Conservation (phyloP, 2,329 filamentous ascomycete genomes). For the Westerdykella ornata region DNA sequence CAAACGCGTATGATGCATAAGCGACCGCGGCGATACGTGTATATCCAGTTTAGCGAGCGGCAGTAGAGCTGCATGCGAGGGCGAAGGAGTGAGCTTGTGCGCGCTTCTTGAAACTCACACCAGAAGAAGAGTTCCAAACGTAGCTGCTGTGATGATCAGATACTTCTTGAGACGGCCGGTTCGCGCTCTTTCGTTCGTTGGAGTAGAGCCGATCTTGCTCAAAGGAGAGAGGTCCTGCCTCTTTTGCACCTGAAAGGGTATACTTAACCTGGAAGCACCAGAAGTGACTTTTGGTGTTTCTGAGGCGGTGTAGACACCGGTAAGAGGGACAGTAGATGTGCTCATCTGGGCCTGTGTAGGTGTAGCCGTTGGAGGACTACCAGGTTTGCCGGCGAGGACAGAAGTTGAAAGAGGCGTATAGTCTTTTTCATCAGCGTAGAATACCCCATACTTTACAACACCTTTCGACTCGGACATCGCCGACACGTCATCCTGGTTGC, state of each 20-base stretch:
- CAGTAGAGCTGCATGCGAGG: too few relatives aligned
- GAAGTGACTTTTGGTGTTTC: slow-evolving; percentile 9
- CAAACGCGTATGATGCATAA: too few relatives aligned
- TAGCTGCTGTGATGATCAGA: neutral
- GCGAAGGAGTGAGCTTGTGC: too few relatives aligned
- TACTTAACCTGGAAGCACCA: slow-evolving; percentile 6
- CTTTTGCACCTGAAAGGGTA: slow-evolving; percentile 1
- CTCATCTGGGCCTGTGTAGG: slow-evolving; percentile 1
- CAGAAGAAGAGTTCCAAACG: slow-evolving; percentile 2
- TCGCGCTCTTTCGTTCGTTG: neutral
- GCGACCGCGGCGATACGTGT: too few relatives aligned
- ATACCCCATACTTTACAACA: slow-evolving; percentile 17
- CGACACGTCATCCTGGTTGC: slow-evolving; percentile 46
- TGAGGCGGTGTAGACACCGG: slow-evolving; percentile 11
- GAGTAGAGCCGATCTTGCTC: neutral
- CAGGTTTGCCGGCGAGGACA: slow-evolving; percentile 8
- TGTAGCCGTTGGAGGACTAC: slow-evolving; percentile 1
- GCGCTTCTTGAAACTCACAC: slow-evolving; percentile 3
- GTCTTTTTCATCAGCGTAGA: slow-evolving; percentile 10
- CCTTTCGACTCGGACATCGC: slow-evolving; percentile 46
- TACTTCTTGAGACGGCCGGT: neutral
- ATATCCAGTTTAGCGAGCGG: too few relatives aligned
- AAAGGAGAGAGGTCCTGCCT: neutral
- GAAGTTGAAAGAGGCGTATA: slow-evolving; percentile 6
- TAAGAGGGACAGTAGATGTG: slow-evolving; percentile 7